Conservation (phyloP, 1,139 yeast species). For the Kodamaea arcana region DNA sequence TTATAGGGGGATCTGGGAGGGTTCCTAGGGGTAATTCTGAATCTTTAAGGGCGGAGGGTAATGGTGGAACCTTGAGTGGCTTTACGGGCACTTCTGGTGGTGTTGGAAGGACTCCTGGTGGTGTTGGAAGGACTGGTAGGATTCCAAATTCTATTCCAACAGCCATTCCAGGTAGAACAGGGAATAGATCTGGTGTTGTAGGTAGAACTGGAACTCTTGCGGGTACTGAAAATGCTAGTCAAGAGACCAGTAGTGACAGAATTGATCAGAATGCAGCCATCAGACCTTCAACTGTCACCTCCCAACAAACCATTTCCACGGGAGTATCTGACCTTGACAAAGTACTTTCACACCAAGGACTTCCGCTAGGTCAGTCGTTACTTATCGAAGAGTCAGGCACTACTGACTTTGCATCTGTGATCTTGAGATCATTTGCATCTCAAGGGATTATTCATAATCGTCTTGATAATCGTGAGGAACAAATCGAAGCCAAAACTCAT, state of each 20-base stretch:
- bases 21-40: slow-evolving; percentile 16
- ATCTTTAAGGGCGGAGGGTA: slow-evolving; percentile 8
- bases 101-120: slow-evolving; percentile 2
- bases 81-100: slow-evolving; percentile 4
- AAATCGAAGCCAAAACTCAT: slow-evolving; percentile 47
- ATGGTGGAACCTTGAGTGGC: slow-evolving; percentile 10
- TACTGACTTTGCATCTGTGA: slow-evolving; percentile 80
- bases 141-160: not conserved
- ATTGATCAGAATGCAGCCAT: slow-evolving; percentile 50
- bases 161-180: slow-evolving; percentile 1
- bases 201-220: slow-evolving; percentile 1
- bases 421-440: slow-evolving; percentile 68
- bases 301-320: slow-evolving; percentile 73
- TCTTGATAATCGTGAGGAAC: too few species aligned
- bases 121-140: not conserved
- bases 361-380: slow-evolving; percentile 72
- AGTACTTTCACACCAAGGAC: slow-evolving; percentile 74
- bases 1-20: slow-evolving; percentile 30
- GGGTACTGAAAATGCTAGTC: slow-evolving; percentile 7
- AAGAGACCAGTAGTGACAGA: slow-evolving; percentile 1
- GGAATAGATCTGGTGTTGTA: slow-evolving; percentile 5
- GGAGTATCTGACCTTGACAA: slow-evolving; percentile 76
- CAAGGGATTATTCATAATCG: slow-evolving; percentile 78
- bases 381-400: slow-evolving; percentile 81
- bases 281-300: slow-evolving; percentile 71